A percentile compares a stretch with the other conserved stretches of the same genome.
These are phyloP conservation scores for Paramecium octaurelia DNA, from an alignment of 73 alveolate species.

Conservation along the genomic window DNA sequence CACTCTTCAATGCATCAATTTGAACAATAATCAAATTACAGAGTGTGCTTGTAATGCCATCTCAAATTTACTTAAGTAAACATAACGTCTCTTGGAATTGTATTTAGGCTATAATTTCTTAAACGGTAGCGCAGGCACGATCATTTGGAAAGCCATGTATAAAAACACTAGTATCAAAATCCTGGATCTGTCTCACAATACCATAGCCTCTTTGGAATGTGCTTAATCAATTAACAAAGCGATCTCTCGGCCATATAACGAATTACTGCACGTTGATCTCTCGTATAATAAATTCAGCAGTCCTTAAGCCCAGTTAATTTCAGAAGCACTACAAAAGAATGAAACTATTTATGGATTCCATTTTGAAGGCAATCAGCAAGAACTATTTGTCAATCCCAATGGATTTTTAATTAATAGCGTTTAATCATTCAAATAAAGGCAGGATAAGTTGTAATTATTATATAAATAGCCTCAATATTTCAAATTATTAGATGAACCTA, in stretches of 20 bases:
- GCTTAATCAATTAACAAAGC: neutral
- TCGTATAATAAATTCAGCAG: conserved; percentile 43
- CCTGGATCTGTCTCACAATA: conserved; percentile 26
- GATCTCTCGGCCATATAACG: neutral
- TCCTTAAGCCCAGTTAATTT: neutral
- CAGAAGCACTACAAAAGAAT: conserved; percentile 33
- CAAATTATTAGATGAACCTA: conserved; percentile 14
- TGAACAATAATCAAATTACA: neutral
- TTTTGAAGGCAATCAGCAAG: conserved; percentile 44
- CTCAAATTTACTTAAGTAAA: neutral
- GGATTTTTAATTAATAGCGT: conserved; percentile 17
- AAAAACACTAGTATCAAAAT: conserved; percentile 9
- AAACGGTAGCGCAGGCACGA: neutral
- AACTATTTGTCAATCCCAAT: conserved; percentile 10
- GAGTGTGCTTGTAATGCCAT: neutral
- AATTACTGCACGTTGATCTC: conserved; percentile 46
- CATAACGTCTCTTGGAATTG: neutral
- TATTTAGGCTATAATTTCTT: conserved; percentile 2
- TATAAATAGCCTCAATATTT: neutral
- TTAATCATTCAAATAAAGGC: neutral
- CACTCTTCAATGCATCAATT: neutral
- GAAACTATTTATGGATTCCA: conserved; percentile 54
- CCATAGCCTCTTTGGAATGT: conserved; percentile 13
- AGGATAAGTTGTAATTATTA: neutral
- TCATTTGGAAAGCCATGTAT: neutral